Percentiles rank a stretch among this genome's conserved stretches.
Conservation (phyloP, 768 basidiomycete genomes). For the Boletus rubescentipes region DNA sequence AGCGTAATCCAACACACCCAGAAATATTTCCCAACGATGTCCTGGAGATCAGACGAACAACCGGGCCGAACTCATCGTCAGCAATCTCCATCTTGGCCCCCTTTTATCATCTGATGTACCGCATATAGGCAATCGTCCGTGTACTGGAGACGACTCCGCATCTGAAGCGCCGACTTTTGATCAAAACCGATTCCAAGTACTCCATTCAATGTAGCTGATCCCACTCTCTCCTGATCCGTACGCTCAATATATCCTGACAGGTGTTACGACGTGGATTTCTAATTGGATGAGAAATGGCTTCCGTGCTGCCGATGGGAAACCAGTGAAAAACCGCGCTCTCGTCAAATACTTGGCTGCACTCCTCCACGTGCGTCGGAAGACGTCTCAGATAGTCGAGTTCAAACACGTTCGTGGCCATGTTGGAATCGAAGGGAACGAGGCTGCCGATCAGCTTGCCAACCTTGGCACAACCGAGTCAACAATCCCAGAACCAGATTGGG, state of each 20-base stretch:
- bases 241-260: conserved; percentile 39
- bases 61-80: conserved; percentile 81
- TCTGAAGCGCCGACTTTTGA: conserved; percentile 54
- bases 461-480: conserved; percentile 44
- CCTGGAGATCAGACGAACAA: conserved; percentile 87
- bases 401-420: conserved; percentile 78
- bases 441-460: conserved; percentile 75
- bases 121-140: conserved; percentile 79
- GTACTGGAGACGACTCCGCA: conserved; percentile 72
- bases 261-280: conserved; percentile 64
- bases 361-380: conserved; percentile 48
- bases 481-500: conserved; percentile 62
- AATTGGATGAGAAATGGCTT: conserved; percentile 64
- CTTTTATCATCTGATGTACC: not conserved
- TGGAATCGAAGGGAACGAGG: conserved; percentile 82
- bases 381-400: conserved; percentile 59
- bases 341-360: conserved; percentile 70
- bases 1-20: conserved; percentile 28
- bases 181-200: conserved; percentile 87
- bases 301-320: conserved; percentile 42
- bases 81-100: conserved; percentile 25
- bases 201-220: conserved; percentile 63
- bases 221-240: not conserved
- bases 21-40: conserved; percentile 81
- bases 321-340: conserved; percentile 71